Percentiles rank a stretch among this genome's conserved stretches.
phyloP scores from a whole-genome alignment of 108 stramenopile species.

The Skeletonema menzelii region DNA sequence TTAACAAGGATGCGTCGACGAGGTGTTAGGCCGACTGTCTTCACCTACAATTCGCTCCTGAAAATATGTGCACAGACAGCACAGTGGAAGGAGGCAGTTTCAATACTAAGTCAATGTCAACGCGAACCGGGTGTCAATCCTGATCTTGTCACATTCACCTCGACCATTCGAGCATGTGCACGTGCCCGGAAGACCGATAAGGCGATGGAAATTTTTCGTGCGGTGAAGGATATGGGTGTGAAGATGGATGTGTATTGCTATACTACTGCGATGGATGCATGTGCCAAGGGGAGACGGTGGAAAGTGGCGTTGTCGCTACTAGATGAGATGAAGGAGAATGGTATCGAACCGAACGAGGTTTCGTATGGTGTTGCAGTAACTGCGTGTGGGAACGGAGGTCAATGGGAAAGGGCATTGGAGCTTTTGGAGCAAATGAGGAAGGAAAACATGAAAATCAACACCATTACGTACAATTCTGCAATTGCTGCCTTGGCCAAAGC shows the following conservation, averaged over 20 bases:
- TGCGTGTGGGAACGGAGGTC: conserved; percentile 77
- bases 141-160: conserved; percentile 81
- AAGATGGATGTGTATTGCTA: conserved; percentile 74
- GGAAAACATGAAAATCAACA: conserved; percentile 62
- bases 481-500: conserved; percentile 75
- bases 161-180: conserved; percentile 62
- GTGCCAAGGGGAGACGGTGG: conserved; percentile 68
- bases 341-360: conserved; percentile 61
- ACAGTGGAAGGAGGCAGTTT: conserved; percentile 69
- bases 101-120: conserved; percentile 64
- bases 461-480: conserved; percentile 81
- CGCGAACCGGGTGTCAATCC: conserved; percentile 65
- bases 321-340: conserved; percentile 74
- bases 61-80: conserved; percentile 59
- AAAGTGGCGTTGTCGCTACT: conserved; percentile 63
- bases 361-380: conserved; percentile 68
- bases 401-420: conserved; percentile 70
- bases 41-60: conserved; percentile 71
- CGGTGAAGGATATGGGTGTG: conserved; percentile 59
- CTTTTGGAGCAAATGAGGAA: conserved; percentile 68
- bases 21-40: conserved; percentile 52
- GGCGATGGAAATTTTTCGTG: conserved; percentile 65
- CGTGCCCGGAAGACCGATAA: conserved; percentile 54
- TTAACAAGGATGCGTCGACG: conserved; percentile 54
- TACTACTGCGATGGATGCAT: conserved; percentile 82